A percentile compares a stretch with the other conserved stretches of the same genome.
Conservation (phyloP, 2,329 filamentous ascomycete genomes). For the Massarina eburnea region DNA sequence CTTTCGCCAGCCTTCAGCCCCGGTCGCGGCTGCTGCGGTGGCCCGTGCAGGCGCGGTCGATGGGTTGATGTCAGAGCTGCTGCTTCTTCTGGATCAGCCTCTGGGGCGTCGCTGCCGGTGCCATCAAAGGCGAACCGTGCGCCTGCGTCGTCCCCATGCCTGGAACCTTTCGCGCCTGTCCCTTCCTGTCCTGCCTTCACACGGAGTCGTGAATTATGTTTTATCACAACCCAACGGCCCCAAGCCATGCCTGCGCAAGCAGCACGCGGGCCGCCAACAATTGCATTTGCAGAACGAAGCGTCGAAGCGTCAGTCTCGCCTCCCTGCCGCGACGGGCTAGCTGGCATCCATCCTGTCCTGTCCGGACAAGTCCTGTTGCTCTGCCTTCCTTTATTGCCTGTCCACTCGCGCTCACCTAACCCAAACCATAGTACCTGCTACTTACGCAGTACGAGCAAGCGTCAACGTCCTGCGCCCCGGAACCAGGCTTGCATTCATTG, state of each 20-base stretch:
- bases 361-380: neutral
- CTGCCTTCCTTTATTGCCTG: constrained; percentile 19
- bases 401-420: constrained; percentile 1
- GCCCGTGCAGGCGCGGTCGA: constrained; percentile 37
- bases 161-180: constrained; percentile 40
- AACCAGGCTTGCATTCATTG: constrained; percentile 34
- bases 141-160: constrained; percentile 20
- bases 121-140: neutral
- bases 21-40: constrained; percentile 20
- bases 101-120: constrained; percentile 26
- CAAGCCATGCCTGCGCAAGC: constrained; percentile 40
- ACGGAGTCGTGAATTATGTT: constrained; percentile 42
- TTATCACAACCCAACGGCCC: constrained; percentile 44
- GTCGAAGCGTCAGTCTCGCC: neutral
- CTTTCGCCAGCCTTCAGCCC: constrained; percentile 10
- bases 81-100: constrained; percentile 44
- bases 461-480: constrained; percentile 18
- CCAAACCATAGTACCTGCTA: neutral
- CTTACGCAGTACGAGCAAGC: constrained; percentile 13
- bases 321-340: constrained; percentile 5
- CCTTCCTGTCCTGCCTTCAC: constrained; percentile 19
- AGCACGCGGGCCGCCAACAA: constrained; percentile 30
- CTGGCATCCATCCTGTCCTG: constrained; percentile 12
- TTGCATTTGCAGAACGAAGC: constrained; percentile 16
- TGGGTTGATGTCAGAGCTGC: constrained; percentile 24